phyloP scores from a whole-genome alignment of 2,329 filamentous ascomycete species.

The Phialophora verrucosa region DNA sequence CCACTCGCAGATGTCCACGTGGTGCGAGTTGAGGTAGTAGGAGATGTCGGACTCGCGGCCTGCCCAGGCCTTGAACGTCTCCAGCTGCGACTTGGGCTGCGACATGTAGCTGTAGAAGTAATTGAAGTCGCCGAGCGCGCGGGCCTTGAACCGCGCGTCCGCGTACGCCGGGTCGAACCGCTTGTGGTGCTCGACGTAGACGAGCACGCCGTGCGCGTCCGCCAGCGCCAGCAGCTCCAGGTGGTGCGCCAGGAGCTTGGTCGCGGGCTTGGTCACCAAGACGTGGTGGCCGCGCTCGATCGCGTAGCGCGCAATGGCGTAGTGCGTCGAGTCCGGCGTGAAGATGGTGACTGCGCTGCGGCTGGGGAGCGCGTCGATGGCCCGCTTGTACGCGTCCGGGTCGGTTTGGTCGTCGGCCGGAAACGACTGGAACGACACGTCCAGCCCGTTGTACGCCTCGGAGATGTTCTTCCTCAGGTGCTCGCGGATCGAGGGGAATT shows the following conservation, averaged over 20 bases:
- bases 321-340: conserved; percentile 92
- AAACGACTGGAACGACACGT: conserved; percentile 83
- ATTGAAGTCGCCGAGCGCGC: conserved; percentile 89
- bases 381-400: conserved; percentile 82
- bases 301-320: conserved; percentile 88
- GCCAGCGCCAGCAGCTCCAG: conserved; percentile 74
- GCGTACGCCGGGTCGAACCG: conserved; percentile 92
- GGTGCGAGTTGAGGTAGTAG: conserved; percentile 95
- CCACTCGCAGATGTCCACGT: conserved; percentile 88
- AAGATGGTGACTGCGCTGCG: conserved; percentile 95
- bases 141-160: conserved; percentile 72
- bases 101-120: conserved; percentile 99
- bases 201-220: conserved; percentile 77
- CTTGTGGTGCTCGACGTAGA: conserved; percentile 96
- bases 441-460: conserved; percentile 84
- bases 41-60: conserved; percentile 91
- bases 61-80: conserved; percentile 95
- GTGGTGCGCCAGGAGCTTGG: conserved; percentile 82
- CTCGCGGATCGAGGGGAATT: conserved; percentile 90
- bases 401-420: conserved; percentile 75
- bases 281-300: conserved; percentile 88
- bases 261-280: conserved; percentile 90
- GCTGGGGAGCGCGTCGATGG: conserved; percentile 77
- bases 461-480: conserved; percentile 88
- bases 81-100: conserved; percentile 86